Evolutionary conservation across 2,329 filamentous ascomycete genomes (phyloP).

Genomic region (Huntiella abstrusa): DNA sequence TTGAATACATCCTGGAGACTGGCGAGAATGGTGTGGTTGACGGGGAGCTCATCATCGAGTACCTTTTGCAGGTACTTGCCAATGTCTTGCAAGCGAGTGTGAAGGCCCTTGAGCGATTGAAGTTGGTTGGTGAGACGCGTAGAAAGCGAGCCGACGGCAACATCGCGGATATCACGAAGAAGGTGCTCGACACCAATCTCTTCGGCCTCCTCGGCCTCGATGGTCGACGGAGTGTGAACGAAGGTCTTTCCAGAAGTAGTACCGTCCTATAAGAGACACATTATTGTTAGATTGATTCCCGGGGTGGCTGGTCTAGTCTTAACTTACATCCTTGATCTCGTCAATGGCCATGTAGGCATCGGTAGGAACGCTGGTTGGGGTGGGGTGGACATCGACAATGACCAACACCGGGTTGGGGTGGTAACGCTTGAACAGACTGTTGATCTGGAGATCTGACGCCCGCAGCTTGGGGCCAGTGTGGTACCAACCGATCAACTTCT

Average conservation of each 20-base stretch:
- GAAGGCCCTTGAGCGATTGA: conserved; percentile 88
- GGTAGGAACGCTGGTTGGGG: conserved; percentile 91
- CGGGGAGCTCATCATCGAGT: conserved; percentile 73
- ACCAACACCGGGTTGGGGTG: conserved; percentile 89
- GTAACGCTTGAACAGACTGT: conserved; percentile 98
- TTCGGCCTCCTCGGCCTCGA: conserved; percentile 96
- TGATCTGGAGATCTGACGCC: conserved; percentile 95
- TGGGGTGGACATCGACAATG: conserved; percentile 96
- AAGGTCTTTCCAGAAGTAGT: conserved; percentile 95
- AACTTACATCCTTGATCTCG: conserved; percentile 70
- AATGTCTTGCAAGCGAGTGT: conserved; percentile 87
- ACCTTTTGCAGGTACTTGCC: conserved; percentile 92
- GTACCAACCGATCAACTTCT: conserved; percentile 99
- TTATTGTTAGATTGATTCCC: conserved; percentile 1
- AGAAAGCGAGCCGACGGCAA: conserved; percentile 88
- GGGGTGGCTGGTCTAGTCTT: background rate
- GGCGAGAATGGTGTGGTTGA: conserved; percentile 93
- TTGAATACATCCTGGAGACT: conserved; percentile 99
- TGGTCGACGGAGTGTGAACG: conserved; percentile 93
- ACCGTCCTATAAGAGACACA: conserved; percentile 48
- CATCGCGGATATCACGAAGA: conserved; percentile 91
- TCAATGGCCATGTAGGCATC: conserved; percentile 98
- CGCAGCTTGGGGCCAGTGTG: conserved; percentile 94
- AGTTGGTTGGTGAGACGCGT: conserved; percentile 95
- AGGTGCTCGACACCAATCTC: conserved; percentile 98